A percentile compares a stretch with the other conserved stretches of the same genome.
Conservation (phyloP, 2,329 filamentous ascomycete species). For the Colletotrichum sp. region DNA sequence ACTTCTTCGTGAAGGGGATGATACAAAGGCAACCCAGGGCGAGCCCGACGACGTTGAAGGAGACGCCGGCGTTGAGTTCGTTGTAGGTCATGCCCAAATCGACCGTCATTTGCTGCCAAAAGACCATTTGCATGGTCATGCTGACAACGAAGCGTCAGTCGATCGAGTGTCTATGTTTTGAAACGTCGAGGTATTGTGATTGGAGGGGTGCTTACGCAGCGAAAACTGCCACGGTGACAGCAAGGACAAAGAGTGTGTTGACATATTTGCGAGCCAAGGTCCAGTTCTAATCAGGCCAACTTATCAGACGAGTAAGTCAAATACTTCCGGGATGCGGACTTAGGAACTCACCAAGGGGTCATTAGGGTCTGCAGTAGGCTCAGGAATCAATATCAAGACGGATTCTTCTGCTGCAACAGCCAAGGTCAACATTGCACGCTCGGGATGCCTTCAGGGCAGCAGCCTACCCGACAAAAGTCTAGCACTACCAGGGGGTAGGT, state of each 20-base stretch:
- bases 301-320: background rate
- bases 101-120: constrained; percentile 26
- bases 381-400: background rate
- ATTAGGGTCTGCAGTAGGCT: background rate
- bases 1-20: constrained; percentile 27
- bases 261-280: background rate
- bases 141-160: rapidly evolving
- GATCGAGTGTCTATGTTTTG: background rate
- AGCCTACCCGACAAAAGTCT: background rate
- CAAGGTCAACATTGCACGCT: background rate
- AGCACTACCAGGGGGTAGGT: background rate
- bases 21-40: constrained; percentile 26
- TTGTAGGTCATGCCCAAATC: constrained; percentile 1
- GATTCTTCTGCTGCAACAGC: background rate
- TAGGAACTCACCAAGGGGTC: background rate
- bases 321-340: rapidly evolving
- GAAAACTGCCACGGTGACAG: background rate
- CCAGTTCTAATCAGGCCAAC: background rate
- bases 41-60: constrained; percentile 19
- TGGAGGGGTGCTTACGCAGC: rapidly evolving
- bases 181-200: background rate
- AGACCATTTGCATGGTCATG: background rate
- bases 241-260: background rate
- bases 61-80: constrained; percentile 10
- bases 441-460: background rate